Evolutionary conservation across 352 stramenopile species (phyloP), one percentile per base, ranked within the genome.

Genomic region (Phytophthora vignae): DNA sequence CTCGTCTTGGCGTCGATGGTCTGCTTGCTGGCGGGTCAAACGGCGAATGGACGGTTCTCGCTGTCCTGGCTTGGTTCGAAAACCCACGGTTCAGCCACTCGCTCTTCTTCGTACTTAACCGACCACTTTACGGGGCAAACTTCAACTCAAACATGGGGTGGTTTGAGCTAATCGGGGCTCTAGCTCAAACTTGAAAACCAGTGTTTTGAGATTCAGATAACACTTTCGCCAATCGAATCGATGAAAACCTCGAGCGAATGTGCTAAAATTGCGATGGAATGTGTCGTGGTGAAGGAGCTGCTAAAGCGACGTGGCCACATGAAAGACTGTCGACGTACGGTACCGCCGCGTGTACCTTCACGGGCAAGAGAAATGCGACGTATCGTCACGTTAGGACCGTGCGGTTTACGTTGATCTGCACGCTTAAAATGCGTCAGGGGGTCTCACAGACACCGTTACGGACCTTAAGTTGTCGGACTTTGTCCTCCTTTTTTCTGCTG

Each of bases 121-220:
- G 27, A 31, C 27, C 27, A 31, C 27, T 31, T 31, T 31, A 22
- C 1, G 21, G 21, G 21, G 21, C 21, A 22, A 22, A 60, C 3
- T 10, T 60, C 38, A 40, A 29, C 19, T 62, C 38, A 53, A 53
- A 40, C 19, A 22, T 9, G 55, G 11, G 19, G 54, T 53, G 55
- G 40, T 49, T 49, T 49, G 2, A 21, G 40, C 14, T 49, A 49
- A 22, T 14, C 14, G 15, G 40, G 40, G 7, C 0, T 49, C 15
- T 21, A 49, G 17, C 40, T 21, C 7, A 49, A 49, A 1, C 40
- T 0, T n/a, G 1, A 22, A 22, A 22, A 22, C 0, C 21, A 22
- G 21, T 22, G 14, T 49, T 21, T 49, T n/a, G 15, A n/a, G 6
- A 19, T 21, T 22, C 12, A 49, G 40, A 49, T 49, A 42, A 4